These are phyloP conservation scores for Earliella scabrosa DNA, from an alignment of 1,284 basidiomycete species.

Conservation along the genomic window DNA sequence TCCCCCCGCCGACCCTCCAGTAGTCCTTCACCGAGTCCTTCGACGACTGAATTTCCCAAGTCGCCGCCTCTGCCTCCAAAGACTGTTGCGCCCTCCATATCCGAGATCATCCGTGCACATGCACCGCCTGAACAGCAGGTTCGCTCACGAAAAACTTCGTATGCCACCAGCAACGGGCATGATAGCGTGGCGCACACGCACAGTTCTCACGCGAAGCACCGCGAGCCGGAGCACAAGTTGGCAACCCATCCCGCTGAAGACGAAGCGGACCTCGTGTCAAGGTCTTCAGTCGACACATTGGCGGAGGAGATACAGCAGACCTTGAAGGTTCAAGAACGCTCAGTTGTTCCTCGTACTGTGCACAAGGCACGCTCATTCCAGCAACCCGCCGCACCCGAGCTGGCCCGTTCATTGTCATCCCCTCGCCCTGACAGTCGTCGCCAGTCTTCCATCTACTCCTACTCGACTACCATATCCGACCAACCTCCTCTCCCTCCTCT, in stretches of 20 bases:
- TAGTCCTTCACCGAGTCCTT: constrained; percentile 6
- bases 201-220: constrained; percentile 16
- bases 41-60: constrained; percentile 8
- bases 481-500: constrained; percentile 38
- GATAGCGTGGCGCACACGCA: constrained; percentile 36
- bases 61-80: constrained; percentile 26
- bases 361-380: constrained; percentile 53
- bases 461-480: constrained; percentile 47
- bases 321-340: constrained; percentile 59
- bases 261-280: constrained; percentile 65
- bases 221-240: constrained; percentile 26
- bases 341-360: constrained; percentile 37
- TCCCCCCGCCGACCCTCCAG: constrained; percentile 8
- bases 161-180: constrained; percentile 51
- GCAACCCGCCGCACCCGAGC: constrained; percentile 50
- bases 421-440: constrained; percentile 55
- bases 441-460: constrained; percentile 40
- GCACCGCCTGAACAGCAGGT: constrained; percentile 58
- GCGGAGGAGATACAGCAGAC: constrained; percentile 78
- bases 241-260: constrained; percentile 56
- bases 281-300: constrained; percentile 83
- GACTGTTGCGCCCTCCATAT: constrained; percentile 72
- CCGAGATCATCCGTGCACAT: constrained; percentile 80
- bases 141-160: constrained; percentile 50
- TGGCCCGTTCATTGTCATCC: constrained; percentile 47